A percentile compares a stretch with the other conserved stretches of the same genome.
Evolutionary conservation across 2,329 filamentous ascomycete genomes (phyloP).

Genomic region (Calonectria ilicicola): DNA sequence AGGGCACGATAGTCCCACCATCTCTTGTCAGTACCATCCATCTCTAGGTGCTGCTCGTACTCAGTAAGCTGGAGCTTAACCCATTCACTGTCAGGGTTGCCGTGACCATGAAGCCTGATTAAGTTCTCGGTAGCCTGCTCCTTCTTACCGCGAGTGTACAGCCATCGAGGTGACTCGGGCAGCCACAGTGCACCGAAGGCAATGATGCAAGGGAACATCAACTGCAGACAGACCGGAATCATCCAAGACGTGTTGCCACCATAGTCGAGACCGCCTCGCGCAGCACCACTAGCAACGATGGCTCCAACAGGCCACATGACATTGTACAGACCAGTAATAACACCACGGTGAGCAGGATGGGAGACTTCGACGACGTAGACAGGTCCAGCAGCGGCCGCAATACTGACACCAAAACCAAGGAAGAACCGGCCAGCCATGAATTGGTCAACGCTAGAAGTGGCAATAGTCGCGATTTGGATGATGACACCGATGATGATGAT

Average conservation of each 20-base stretch:
- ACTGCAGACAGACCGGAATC: slow-evolving; percentile 57
- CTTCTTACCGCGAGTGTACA: slow-evolving; percentile 51
- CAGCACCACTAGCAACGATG: slow-evolving; percentile 60
- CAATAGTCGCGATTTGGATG: slow-evolving; percentile 52
- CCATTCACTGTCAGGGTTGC: slow-evolving; percentile 50
- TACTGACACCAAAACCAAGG: slow-evolving; percentile 67
- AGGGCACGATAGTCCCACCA: slow-evolving; percentile 63
- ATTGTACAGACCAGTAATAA: slow-evolving; percentile 54
- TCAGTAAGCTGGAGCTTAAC: slow-evolving; percentile 54
- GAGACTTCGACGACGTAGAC: slow-evolving; percentile 61
- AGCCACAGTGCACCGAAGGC: slow-evolving; percentile 49
- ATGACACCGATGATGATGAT: slow-evolving; percentile 59
- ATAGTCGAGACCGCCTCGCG: slow-evolving; percentile 54
- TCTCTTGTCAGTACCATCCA: slow-evolving; percentile 59
- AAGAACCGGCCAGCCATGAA: slow-evolving; percentile 70
- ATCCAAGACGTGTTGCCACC: slow-evolving; percentile 54
- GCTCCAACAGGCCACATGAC: slow-evolving; percentile 60
- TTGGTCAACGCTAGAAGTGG: slow-evolving; percentile 46
- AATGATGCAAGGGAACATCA: slow-evolving; percentile 54
- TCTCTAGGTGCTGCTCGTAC: slow-evolving; percentile 57
- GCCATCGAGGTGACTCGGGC: slow-evolving; percentile 58
- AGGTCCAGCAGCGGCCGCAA: slow-evolving; percentile 59
- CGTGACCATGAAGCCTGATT: slow-evolving; percentile 56
- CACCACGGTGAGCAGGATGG: slow-evolving; percentile 59
- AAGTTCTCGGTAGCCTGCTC: slow-evolving; percentile 46